These are phyloP conservation scores for Penicillium olsonii DNA, from an alignment of 2,329 filamentous ascomycete genomes.

Conservation along the genomic window DNA sequence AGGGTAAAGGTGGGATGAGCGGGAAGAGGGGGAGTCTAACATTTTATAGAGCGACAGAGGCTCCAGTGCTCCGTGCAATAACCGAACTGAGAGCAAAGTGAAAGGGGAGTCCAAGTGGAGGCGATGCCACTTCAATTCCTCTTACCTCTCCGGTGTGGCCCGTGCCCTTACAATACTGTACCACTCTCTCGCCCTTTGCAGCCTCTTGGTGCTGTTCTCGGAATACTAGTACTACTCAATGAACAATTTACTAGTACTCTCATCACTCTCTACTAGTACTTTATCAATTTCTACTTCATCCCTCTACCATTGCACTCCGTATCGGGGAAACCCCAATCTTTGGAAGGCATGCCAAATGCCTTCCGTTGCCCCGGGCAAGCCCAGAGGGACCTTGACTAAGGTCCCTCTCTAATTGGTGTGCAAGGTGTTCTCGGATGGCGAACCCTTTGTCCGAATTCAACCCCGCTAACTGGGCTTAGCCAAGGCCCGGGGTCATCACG, in stretches of 20 bases:
- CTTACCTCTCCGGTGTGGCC: conserved; percentile 4
- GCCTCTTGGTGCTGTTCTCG: no score
- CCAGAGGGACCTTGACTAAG: conserved; percentile 2
- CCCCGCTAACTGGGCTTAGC: conserved; percentile 1
- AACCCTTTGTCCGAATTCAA: conserved; percentile 13
- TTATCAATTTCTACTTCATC: no score
- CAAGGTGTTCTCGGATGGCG: not conserved
- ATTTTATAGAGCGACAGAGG: no score
- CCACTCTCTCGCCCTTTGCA: not conserved
- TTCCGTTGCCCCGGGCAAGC: conserved; percentile 41
- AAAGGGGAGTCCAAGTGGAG: conserved; percentile 5
- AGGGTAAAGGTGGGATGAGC: no score
- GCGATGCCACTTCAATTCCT: conserved; percentile 4
- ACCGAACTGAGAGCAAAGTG: conserved; percentile 6
- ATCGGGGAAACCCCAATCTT: no score
- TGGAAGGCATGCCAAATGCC: conserved; percentile 23
- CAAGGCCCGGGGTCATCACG: conserved; percentile 7
- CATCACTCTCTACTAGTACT: no score
- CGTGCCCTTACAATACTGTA: not conserved
- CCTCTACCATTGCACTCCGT: no score
- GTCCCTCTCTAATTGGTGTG: conserved; percentile 1
- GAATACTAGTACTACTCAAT: no score
- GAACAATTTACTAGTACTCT: no score
- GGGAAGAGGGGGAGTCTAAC: no score
- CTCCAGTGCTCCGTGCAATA: no score